Evolutionary conservation across 2,329 filamentous ascomycete genomes (phyloP), one percentile per base, ranked within the genome.

Genomic region (Zalaria obscura): DNA sequence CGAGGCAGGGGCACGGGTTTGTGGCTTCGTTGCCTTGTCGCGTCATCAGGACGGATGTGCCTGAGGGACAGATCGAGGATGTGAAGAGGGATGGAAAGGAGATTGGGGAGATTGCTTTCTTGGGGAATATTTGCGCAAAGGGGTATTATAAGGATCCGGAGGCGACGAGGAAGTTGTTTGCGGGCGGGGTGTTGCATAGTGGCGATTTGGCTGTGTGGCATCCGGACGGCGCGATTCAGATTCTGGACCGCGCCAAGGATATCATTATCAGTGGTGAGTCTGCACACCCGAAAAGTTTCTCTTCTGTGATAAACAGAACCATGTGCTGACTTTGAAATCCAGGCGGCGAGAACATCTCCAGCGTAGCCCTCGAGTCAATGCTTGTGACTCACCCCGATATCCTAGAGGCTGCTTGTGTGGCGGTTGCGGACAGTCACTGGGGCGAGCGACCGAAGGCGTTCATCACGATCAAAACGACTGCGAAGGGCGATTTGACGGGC

Each of bases 321-420:
- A 38, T 8, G 8, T 36, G 32, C 33, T 33, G 32, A 40, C 11
- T 35, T 39, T 43, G 18, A 37, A 18, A 7, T 2, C 7, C 45
- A 85, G 88, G 89, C 37, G 91, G 91, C 43, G 91, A 98, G 62
- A 98, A 98, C 59, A 96, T 98, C 47, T 93, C 85, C 3, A 93
- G 84, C 0, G 82, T 98, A 1, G 87, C 91, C 0, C 72, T 98
- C 3, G 91, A 98, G 63, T 77, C 80, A 45, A 85, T 93, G 78
- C 73, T 98, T 1, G 81, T 81, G 4, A 80, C 85, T 38, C 91
- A 98, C 58, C 86, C 88, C 0, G 78, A 85, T 49, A 76, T 98
- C 32, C 75, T 98, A 25, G 91, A 98, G 65, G 88, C 82, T 1
- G 91, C 86, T 32, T 88, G 95, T 28, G 85, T 95, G 4, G 83